Percentiles rank a stretch among this genome's conserved stretches.
phyloP scores from a whole-genome alignment of 805 yeast genomes.

The Barnettozyma salicaria region DNA sequence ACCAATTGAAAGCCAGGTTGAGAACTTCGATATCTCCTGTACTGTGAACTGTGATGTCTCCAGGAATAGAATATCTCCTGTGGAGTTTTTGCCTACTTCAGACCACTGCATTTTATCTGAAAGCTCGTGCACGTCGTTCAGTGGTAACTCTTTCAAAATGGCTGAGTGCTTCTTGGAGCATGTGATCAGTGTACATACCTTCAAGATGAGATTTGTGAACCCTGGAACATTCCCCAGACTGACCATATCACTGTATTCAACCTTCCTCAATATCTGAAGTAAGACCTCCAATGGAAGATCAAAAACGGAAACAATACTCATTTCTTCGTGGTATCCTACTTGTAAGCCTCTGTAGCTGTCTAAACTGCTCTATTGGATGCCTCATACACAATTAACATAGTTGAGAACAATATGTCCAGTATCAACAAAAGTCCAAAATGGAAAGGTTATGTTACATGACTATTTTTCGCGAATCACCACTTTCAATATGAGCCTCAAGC shows the following conservation, averaged over 20 bases:
- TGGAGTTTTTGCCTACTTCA: too few species aligned
- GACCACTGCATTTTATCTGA: too few species aligned
- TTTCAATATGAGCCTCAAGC: too few species aligned
- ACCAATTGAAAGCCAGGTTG: neutral
- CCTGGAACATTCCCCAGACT: neutral
- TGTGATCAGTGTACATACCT: neutral
- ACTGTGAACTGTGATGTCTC: neutral
- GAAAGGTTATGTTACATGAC: too few species aligned
- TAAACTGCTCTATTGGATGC: too few species aligned
- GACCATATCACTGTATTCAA: neutral
- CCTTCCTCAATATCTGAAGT: neutral
- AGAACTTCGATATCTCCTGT: neutral
- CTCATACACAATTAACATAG: too few species aligned
- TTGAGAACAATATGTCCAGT: too few species aligned
- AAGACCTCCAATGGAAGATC: neutral
- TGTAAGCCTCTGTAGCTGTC: too few species aligned
- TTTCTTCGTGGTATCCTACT: too few species aligned
- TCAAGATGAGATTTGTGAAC: neutral
- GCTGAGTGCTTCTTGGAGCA: neutral
- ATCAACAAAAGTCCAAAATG: too few species aligned
- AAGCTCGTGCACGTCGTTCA: too few species aligned
- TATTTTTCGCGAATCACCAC: too few species aligned
- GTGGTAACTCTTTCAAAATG: neutral
- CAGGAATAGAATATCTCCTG: neutral
- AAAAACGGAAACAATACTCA: neutral